These are phyloP conservation scores for Acanthamoeba lenticulata DNA, from an alignment of 208 protist species.

Conservation along the genomic window DNA sequence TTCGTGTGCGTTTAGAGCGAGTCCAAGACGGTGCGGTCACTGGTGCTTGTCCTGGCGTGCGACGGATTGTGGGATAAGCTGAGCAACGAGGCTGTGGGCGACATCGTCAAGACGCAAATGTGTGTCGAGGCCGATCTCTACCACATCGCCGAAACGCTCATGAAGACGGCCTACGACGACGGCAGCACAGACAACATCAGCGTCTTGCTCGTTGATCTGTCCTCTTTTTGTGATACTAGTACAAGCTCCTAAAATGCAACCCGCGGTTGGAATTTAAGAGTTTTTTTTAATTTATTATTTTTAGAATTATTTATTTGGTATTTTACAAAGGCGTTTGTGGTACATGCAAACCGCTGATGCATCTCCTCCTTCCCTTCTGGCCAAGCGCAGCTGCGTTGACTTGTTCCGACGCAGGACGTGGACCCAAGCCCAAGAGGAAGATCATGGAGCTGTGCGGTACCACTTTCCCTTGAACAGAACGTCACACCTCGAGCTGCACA, in stretches of 20 bases:
- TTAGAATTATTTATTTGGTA: too few relatives aligned
- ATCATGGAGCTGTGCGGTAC: background rate
- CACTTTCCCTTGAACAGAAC: background rate
- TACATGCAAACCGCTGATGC: too few relatives aligned
- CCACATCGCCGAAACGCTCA: slow-evolving; percentile 75
- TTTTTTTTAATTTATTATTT: too few relatives aligned
- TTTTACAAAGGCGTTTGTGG: too few relatives aligned
- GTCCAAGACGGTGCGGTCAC: slow-evolving; percentile 55
- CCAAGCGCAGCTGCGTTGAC: too few relatives aligned
- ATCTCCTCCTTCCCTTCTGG: too few relatives aligned
- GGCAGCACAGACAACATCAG: slow-evolving; percentile 86
- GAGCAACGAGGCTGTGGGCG: slow-evolving; percentile 58
- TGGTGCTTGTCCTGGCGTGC: slow-evolving; percentile 79
- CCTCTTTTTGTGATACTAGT: too few relatives aligned
- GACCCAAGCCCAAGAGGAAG: background rate
- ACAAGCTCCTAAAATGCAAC: too few relatives aligned
- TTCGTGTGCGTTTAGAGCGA: background rate
- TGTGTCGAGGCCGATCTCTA: slow-evolving; percentile 70
- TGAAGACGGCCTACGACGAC: slow-evolving; percentile 81
- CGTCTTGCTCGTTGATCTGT: slow-evolving; percentile 78
- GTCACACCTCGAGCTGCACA: background rate
- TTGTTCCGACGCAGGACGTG: too few relatives aligned
- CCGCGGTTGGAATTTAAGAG: too few relatives aligned
- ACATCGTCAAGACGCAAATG: background rate
- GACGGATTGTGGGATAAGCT: slow-evolving; percentile 86